Conservation (phyloP, 1,284 basidiomycete species). For the Rhodotorula sp. region DNA sequence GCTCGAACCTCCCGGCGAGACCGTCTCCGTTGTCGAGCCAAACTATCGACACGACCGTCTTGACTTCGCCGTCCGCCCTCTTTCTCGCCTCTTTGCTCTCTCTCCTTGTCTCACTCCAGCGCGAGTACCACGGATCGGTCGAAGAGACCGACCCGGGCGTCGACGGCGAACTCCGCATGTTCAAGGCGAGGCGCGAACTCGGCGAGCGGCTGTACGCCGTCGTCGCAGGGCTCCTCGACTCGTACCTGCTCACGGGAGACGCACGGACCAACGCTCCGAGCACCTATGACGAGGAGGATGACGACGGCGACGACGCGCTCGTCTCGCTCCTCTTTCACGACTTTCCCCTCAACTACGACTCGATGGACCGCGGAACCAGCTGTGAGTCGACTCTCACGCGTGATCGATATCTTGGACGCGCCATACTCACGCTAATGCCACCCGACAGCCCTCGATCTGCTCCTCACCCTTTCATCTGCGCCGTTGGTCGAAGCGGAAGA, state of each 20-base stretch:
- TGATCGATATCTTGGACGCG: background rate
- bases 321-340: conserved; percentile 39
- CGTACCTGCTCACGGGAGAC: conserved; percentile 38
- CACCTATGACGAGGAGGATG: conserved; percentile 8
- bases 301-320: conserved; percentile 38
- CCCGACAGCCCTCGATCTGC: conserved; percentile 36
- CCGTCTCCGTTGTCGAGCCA: conserved; percentile 28
- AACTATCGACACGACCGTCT: conserved; percentile 30
- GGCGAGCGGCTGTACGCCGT: conserved; percentile 40
- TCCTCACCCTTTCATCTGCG: conserved; percentile 38
- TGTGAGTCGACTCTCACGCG: conserved; percentile 15
- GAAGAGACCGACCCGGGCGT: conserved; percentile 42
- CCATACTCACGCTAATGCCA: background rate
- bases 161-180: conserved; percentile 42
- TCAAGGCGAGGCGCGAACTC: conserved; percentile 40
- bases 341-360: conserved; percentile 40
- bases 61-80: conserved; percentile 38
- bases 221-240: conserved; percentile 36
- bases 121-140: conserved; percentile 25
- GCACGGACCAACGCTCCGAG: background rate
- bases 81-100: conserved; percentile 37
- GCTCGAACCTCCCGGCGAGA: conserved; percentile 1
- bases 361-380: conserved; percentile 40
- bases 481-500: conserved; percentile 40
- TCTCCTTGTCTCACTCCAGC: conserved; percentile 39